Conservation (phyloP, 495 filamentous ascomycete species). For the Tuber umbilicatum region DNA sequence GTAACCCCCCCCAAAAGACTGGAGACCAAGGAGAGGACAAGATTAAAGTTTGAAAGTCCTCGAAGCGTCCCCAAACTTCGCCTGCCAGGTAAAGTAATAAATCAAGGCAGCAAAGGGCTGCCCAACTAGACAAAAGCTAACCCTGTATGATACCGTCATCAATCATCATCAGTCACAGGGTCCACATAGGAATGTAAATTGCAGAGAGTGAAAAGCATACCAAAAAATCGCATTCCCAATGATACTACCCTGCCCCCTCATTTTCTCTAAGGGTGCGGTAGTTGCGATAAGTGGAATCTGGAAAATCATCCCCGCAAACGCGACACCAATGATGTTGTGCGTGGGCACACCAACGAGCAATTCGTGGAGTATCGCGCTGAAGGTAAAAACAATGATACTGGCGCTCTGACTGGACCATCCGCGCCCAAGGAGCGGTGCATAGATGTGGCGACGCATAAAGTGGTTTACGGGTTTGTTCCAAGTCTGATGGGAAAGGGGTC, state of each 20-base stretch:
- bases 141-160: not conserved
- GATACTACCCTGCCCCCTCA: constrained; percentile 65
- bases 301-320: constrained; percentile 86
- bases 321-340: constrained; percentile 88
- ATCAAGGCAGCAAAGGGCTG: constrained; percentile 83
- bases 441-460: constrained; percentile 92
- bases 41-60: constrained; percentile 6
- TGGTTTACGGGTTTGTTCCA: constrained; percentile 97
- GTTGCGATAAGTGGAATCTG: constrained; percentile 82
- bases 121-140: constrained; percentile 77
- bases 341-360: constrained; percentile 90
- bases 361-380: constrained; percentile 85
- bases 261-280: constrained; percentile 70
- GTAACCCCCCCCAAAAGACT: not conserved
- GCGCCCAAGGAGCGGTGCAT: constrained; percentile 71
- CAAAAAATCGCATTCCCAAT: constrained; percentile 92
- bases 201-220: constrained; percentile 46
- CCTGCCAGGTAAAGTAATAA: constrained; percentile 98
- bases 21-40: not conserved
- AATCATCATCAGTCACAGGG: not conserved
- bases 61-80: constrained; percentile 67
- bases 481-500: constrained; percentile 47
- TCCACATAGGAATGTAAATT: not conserved
- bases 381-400: constrained; percentile 69
- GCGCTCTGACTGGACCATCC: constrained; percentile 65